Conservation (phyloP, 257 asterid species). For the Asclepias syriaca region DNA sequence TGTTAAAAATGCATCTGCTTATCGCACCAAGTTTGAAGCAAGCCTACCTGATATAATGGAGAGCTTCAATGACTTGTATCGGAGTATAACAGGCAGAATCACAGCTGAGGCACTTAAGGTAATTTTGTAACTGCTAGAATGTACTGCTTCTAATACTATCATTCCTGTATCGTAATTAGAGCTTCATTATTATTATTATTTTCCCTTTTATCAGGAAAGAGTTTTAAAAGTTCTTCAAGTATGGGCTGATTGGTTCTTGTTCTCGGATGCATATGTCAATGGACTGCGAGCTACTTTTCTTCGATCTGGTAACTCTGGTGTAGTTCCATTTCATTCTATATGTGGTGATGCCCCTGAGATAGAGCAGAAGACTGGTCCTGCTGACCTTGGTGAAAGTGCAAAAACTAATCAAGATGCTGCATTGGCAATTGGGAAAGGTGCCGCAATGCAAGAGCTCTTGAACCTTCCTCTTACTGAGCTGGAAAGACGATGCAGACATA, state of each 20-base stretch:
- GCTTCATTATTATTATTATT: constrained; percentile 13
- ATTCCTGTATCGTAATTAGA: background rate
- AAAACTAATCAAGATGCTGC: constrained; percentile 75
- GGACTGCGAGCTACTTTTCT: constrained; percentile 91
- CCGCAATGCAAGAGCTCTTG: constrained; percentile 75
- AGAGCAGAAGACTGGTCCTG: constrained; percentile 51
- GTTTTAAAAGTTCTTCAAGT: constrained; percentile 90
- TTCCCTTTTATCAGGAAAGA: constrained; percentile 52
- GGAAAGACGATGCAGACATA: constrained; percentile 89
- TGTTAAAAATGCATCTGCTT: constrained; percentile 93
- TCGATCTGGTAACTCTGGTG: constrained; percentile 79
- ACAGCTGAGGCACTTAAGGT: constrained; percentile 98
- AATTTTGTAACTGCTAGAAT: constrained; percentile 14
- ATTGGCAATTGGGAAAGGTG: constrained; percentile 90
- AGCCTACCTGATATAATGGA: constrained; percentile 82
- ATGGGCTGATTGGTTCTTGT: constrained; percentile 95
- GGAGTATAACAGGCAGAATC: constrained; percentile 89
- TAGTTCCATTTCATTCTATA: constrained; percentile 71
- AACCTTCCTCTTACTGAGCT: constrained; percentile 71
- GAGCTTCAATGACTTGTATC: constrained; percentile 91
- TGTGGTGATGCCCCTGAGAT: constrained; percentile 90
- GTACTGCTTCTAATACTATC: background rate
- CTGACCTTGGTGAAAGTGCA: constrained; percentile 38
- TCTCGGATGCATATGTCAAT: constrained; percentile 87
- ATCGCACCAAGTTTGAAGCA: constrained; percentile 89